These are phyloP conservation scores for Luzula sylvatica DNA, from an alignment of 176 grass and related monocot genomes.

Conservation along the genomic window DNA sequence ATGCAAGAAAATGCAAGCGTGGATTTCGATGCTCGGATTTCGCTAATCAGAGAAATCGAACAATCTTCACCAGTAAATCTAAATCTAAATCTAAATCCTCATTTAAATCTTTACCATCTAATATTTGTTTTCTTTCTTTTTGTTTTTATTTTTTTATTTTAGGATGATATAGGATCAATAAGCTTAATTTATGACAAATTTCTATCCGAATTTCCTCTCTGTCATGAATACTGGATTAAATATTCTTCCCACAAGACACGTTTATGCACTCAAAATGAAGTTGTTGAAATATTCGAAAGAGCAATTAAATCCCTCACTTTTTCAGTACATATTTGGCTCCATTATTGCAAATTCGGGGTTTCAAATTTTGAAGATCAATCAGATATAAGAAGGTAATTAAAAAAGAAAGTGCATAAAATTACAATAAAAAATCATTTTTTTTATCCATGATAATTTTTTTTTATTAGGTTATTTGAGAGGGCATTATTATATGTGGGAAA, in stretches of 20 bases:
- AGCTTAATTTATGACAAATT: constrained; percentile 50
- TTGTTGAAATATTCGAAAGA: constrained; percentile 56
- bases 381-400: constrained; percentile 72
- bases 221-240: constrained; percentile 74
- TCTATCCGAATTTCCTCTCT: constrained; percentile 75
- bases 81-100: not conserved
- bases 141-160: constrained; percentile 26
- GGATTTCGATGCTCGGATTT: constrained; percentile 57
- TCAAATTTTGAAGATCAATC: constrained; percentile 50
- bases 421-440: constrained; percentile 11
- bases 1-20: constrained; percentile 14
- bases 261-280: constrained; percentile 39
- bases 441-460: constrained; percentile 13
- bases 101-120: not conserved
- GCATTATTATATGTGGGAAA: constrained; percentile 70
- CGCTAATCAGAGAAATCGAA: constrained; percentile 42
- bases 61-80: constrained; percentile 47
- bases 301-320: constrained; percentile 46
- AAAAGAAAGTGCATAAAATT: constrained; percentile 3
- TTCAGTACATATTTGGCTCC: constrained; percentile 67
- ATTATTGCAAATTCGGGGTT: constrained; percentile 68
- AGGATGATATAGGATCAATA: constrained; percentile 60
- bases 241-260: constrained; percentile 56
- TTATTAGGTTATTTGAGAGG: constrained; percentile 68
- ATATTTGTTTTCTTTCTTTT: constrained; percentile 19